phyloP scores from a whole-genome alignment of 1,139 yeast genomes.

The Maudiozyma humilis region DNA sequence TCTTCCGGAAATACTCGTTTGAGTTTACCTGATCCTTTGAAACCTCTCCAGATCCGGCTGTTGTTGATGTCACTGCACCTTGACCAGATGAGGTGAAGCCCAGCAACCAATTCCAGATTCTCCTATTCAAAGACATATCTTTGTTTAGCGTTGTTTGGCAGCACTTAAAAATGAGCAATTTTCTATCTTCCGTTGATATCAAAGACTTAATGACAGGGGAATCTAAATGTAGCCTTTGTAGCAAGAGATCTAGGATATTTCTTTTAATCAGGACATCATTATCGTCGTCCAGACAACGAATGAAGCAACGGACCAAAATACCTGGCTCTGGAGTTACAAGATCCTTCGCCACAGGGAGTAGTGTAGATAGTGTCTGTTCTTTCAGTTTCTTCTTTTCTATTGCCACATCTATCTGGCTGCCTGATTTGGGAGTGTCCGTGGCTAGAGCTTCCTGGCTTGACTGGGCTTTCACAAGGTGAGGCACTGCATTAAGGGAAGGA shows the following conservation, averaged over 20 bases:
- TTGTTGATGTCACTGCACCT: neutral
- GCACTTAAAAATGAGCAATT: constrained; percentile 53
- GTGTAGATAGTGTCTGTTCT: constrained; percentile 11
- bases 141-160: constrained; percentile 61
- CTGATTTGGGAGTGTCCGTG: neutral
- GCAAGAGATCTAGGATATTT: constrained; percentile 77
- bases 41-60: neutral
- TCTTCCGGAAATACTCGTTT: constrained; percentile 47
- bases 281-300: constrained; percentile 53
- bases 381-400: constrained; percentile 10
- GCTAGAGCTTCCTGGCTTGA: constrained; percentile 7
- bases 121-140: constrained; percentile 88
- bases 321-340: constrained; percentile 74
- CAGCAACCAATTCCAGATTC: constrained; percentile 86
- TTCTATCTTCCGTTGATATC: constrained; percentile 46
- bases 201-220: constrained; percentile 47
- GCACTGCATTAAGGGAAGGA: constrained; percentile 43
- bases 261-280: constrained; percentile 69
- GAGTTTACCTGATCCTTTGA: neutral
- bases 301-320: constrained; percentile 62
- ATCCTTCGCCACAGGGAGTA: constrained; percentile 52
- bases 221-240: constrained; percentile 57
- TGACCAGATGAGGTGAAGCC: constrained; percentile 46
- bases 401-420: neutral
- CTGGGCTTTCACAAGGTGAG: constrained; percentile 24